phyloP scores from a whole-genome alignment of 1,139 yeast genomes.

The Torulaspora pretoriensis region DNA sequence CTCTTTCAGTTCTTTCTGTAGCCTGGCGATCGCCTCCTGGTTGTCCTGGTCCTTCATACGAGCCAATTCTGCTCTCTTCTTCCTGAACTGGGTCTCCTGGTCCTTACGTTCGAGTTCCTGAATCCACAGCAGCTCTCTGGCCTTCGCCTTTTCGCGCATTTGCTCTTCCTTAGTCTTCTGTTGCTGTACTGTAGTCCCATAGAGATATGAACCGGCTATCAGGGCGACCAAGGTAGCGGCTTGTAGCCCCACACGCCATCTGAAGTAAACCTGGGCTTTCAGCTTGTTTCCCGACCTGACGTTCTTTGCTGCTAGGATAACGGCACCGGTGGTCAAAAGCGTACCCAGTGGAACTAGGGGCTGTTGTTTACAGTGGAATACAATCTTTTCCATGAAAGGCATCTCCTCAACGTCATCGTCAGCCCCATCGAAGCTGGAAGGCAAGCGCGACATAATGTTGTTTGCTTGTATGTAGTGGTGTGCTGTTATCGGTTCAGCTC shows the following conservation, averaged over 20 bases:
- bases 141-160: slow-evolving; percentile 60
- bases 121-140: slow-evolving; percentile 84
- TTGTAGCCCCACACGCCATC: slow-evolving; percentile 86
- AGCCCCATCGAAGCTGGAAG: slow-evolving; percentile 37
- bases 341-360: slow-evolving; percentile 82
- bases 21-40: slow-evolving; percentile 30
- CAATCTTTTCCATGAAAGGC: slow-evolving; percentile 36
- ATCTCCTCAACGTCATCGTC: slow-evolving; percentile 30
- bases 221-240: slow-evolving; percentile 76
- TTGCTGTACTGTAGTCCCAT: slow-evolving; percentile 41
- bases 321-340: slow-evolving; percentile 75
- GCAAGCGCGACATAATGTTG: slow-evolving; percentile 34
- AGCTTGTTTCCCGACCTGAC: slow-evolving; percentile 66
- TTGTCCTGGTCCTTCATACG: slow-evolving; percentile 38
- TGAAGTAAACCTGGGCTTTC: slow-evolving; percentile 79
- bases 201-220: slow-evolving; percentile 70
- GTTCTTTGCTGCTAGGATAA: slow-evolving; percentile 71
- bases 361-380: slow-evolving; percentile 56
- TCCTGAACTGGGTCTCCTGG: slow-evolving; percentile 61
- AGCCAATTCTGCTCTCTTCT: slow-evolving; percentile 49
- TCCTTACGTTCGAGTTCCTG: slow-evolving; percentile 89
- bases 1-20: slow-evolving; percentile 31
- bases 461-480: background rate
- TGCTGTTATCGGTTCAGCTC: background rate
- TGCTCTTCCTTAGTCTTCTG: slow-evolving; percentile 56